A percentile compares a stretch with the other conserved stretches of the same genome.
phyloP scores from a whole-genome alignment of 2,329 filamentous ascomycete genomes.

The Helicocarpus griseus region DNA sequence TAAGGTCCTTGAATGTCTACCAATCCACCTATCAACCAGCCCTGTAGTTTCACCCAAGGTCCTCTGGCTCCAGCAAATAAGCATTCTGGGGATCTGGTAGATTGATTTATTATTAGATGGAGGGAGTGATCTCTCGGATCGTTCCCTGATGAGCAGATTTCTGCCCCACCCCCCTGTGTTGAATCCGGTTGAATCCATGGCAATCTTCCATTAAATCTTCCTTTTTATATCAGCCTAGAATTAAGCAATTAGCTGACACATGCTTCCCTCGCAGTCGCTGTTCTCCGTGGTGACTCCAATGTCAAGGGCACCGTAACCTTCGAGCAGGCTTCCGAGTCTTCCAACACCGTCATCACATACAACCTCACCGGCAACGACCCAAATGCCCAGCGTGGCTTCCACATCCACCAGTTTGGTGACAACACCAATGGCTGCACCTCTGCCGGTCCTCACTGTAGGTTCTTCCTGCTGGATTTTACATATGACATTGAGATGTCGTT shows the following conservation, averaged over 20 bases:
- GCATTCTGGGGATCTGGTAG: conserved; percentile 8
- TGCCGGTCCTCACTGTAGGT: conserved; percentile 91
- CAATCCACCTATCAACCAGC: background rate
- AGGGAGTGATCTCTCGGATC: background rate
- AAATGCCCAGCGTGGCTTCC: conserved; percentile 95
- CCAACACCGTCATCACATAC: conserved; percentile 80
- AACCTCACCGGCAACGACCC: conserved; percentile 86
- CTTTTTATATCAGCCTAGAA: background rate
- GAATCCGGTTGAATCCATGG: background rate
- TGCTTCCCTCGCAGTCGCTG: conserved; percentile 57
- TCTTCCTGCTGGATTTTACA: no score
- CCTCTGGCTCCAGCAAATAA: conserved; percentile 4
- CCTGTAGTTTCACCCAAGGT: conserved; percentile 7
- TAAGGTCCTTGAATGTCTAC: background rate
- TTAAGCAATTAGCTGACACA: conserved; percentile 16
- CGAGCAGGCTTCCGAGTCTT: conserved; percentile 76
- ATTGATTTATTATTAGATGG: no score
- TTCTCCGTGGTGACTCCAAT: conserved; percentile 96
- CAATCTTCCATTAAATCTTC: background rate
- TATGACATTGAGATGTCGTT: no score
- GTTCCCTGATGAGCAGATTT: conserved; percentile 4
- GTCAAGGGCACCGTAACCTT: conserved; percentile 89
- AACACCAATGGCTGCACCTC: conserved; percentile 99
- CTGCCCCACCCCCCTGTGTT: background rate
- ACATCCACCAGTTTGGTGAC: conserved; percentile 98